Evolutionary conservation across 192 early-diverging fungal genomes (phyloP), one percentile per base, ranked within the genome.

Genomic region (Umbelopsis isabellina): DNA sequence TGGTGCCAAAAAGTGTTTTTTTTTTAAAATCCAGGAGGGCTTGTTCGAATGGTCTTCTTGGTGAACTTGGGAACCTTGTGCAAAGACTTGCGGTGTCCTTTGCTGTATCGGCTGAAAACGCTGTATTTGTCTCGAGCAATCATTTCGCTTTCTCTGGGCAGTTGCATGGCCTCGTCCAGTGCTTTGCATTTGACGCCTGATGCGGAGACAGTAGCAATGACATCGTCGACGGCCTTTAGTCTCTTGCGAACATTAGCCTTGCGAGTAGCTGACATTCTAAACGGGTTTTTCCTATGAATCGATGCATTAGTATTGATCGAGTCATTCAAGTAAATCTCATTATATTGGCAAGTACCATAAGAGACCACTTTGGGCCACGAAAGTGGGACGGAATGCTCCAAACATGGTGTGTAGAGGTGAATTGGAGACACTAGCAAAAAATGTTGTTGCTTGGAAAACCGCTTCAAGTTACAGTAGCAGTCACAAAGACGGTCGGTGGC

Each of bases 31-130:
- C 90, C 90, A 46, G 79, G 71, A 20, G 92, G 92, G 51, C 86
- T 88, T 10, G 89, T 91, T 47, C 92, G 87, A 30, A 90, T 84
- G 16, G 91, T 85, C 46, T 87, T 85, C 76, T 93, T 93, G 35
- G 93, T 92, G 76, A 94, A 94, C 69, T 94, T 89, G 64, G 92
- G 93, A 12, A 94, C 92, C 76, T 91, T 90, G 82, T 94, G 93
- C 18, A 93, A 79, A 65, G 88, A 88, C 82, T 94, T 94, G 67
- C 91, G 87, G 72, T 92, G 86, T 44, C 87, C 84, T 55, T 80
- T 81, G 67, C 85, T 85, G 22, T 80, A 83, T 66, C 91, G 89
- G 64, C 90, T 91, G 72, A 94, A 94, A 18, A 90, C 89, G 15
- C 88, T 90, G 80, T 94, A 94, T 76, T 94, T 94, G 75, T 93